Evolutionary conservation across 306 rosid genomes (phyloP), one percentile per base, ranked within the genome.

Genomic region (Myrica gale): DNA sequence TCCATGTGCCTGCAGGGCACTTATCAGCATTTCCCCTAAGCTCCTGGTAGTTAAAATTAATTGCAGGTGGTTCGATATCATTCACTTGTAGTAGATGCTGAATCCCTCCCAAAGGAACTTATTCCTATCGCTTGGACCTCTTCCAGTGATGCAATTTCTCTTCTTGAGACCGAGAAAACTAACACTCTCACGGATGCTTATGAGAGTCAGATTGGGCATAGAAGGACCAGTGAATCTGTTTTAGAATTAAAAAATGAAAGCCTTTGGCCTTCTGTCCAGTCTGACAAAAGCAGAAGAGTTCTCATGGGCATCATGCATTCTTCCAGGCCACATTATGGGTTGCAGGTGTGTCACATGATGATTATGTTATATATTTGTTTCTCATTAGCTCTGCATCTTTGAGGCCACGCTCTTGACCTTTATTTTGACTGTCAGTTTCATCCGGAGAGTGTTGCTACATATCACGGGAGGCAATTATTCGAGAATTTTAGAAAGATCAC

Each of bases 1-100:
- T 41, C 12, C 70, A 41, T 5, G 50, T 20, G 50, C 70, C 50
- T 43, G n/a, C 8, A 66, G 70, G 48, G 23, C 7, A 66, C 7
- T 66, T 41, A 74, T 21, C 41, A 11, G 57, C 57, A 11, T 39
- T 26, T 46, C 21, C 71, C 77, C 16, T 65, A 80, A 79, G 60
- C 58, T 69, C 51, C 62, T 71, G 51, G 26, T 68, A 72, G 47
- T 79, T 77, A 68, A 78, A 75, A 45, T 78, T 81, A 78, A 72
- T 83, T 86, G 82, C 90, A 95, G 99, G 99, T 92, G 68, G 99
- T 96, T 75, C 87, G 99, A 83, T 95, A 95, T 84, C 99, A 95
- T 86, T 95, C 99, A n/a, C 89, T 95, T 82, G 90, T 92, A 68
- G 82, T 95, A 84, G 98, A 90, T 82, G 81, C 88, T 63, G 90